Percentiles rank a stretch among this genome's conserved stretches.
Evolutionary conservation across 1,284 basidiomycete species (phyloP).

Genomic region (Papiliotrema terrestris): DNA sequence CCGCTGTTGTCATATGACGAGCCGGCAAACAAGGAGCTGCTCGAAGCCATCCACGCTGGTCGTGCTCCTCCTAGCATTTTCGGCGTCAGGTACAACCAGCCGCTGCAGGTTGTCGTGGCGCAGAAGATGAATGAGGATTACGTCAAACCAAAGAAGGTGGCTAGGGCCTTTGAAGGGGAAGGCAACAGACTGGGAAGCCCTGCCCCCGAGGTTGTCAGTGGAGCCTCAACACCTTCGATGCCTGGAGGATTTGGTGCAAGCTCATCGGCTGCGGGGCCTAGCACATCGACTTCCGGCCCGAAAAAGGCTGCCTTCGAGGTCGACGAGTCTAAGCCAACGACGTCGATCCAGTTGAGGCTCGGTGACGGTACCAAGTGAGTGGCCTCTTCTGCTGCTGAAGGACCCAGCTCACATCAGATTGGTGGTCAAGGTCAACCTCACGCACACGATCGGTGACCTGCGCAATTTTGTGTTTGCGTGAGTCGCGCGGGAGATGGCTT

Average conservation of each 20-base stretch:
- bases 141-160: constrained; percentile 51
- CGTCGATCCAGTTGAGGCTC: constrained; percentile 84
- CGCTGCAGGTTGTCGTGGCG: constrained; percentile 77
- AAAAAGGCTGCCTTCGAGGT: constrained; percentile 66
- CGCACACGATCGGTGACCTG: constrained; percentile 84
- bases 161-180: constrained; percentile 62
- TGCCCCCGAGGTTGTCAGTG: constrained; percentile 48
- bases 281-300: constrained; percentile 37
- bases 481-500: constrained; percentile 50
- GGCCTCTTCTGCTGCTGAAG: not conserved
- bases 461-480: constrained; percentile 85
- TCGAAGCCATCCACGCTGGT: constrained; percentile 78
- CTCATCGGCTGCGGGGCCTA: constrained; percentile 23
- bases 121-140: constrained; percentile 75
- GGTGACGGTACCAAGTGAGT: constrained; percentile 83
- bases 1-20: constrained; percentile 81
- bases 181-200: constrained; percentile 81
- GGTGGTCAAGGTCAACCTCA: constrained; percentile 83
- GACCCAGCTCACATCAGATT: constrained; percentile 54
- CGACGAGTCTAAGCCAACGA: constrained; percentile 74
- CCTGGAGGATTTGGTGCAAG: constrained; percentile 56
- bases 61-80: constrained; percentile 73
- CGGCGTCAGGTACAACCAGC: constrained; percentile 74
- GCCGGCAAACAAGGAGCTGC: constrained; percentile 66
- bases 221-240: constrained; percentile 49